Evolutionary conservation across 805 yeast species (phyloP).

Genomic region (Zygotorulaspora florentina): DNA sequence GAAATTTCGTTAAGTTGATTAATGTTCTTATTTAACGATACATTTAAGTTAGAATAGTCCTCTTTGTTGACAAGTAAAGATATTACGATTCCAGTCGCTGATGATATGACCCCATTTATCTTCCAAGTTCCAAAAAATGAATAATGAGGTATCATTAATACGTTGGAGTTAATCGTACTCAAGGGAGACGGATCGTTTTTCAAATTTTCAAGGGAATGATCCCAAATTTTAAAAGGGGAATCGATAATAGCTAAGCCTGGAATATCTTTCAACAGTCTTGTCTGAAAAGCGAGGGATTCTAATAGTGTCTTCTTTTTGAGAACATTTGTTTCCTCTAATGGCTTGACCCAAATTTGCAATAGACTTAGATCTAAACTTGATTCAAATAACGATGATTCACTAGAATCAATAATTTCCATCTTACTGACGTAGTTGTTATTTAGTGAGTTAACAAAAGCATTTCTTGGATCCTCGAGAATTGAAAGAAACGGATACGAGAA

Average conservation of each 20-base stretch:
- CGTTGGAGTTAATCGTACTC: constrained; percentile 38
- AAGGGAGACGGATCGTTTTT: constrained; percentile 35
- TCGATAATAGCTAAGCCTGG: constrained; percentile 22
- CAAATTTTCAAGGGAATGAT: constrained; percentile 30
- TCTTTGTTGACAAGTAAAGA: constrained; percentile 29
- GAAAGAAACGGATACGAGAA: constrained; percentile 46
- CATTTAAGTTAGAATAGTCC: constrained; percentile 10
- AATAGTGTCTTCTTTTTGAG: constrained; percentile 37
- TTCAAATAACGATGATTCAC: background rate
- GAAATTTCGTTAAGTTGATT: constrained; percentile 17
- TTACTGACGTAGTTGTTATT: constrained; percentile 20
- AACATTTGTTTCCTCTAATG: constrained; percentile 19
- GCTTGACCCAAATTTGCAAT: constrained; percentile 24
- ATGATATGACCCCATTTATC: constrained; percentile 42
- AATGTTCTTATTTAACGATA: constrained; percentile 35
- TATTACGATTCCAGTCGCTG: constrained; percentile 40
- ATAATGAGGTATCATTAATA: constrained; percentile 20
- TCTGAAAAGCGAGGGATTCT: constrained; percentile 37
- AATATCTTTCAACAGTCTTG: constrained; percentile 27
- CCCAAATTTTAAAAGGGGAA: constrained; percentile 46
- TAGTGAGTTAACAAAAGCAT: constrained; percentile 32
- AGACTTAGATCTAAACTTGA: constrained; percentile 31
- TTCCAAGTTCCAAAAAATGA: constrained; percentile 39
- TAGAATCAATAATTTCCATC: constrained; percentile 13
- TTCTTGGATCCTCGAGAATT: constrained; percentile 2